Evolutionary conservation across 1,284 basidiomycete species (phyloP), one percentile per base, ranked within the genome.

Genomic region (Peniophora sp.): DNA sequence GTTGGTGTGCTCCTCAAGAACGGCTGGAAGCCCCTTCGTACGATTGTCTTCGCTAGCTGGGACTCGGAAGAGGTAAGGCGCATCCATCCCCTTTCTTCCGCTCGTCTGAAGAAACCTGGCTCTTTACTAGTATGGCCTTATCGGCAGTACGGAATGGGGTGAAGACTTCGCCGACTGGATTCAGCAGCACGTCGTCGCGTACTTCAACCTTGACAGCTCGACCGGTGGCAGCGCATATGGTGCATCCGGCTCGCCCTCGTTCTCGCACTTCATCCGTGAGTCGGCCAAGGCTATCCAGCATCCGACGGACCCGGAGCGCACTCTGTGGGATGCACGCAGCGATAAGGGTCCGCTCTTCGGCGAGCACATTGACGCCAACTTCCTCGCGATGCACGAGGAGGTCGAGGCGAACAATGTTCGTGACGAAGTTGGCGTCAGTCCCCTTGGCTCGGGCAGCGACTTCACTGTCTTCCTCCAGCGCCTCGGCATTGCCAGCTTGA

Each of bases 11-110:
- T 97, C 1, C 63, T 89, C 20, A 71, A 70, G 56, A 72, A 70
- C 14, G 94, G 92, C 23, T 98, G 95, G 95, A 89, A 83, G 60
- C 95, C 95, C 3, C 69, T 94, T 38, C 74, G 94, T 52, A 95
- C 90, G 16, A 82, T 96, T 59, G 68, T 96, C n/a, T 75, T 97
- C 49, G 92, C 89, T 3, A 89, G 83, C 56, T 97, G 92, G 93
- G 92, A 96, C 65, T 95, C 83, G 0, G 94, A 97, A 69, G 95
- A 94, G n/a, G n/a, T n/a, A n/a, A 75, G 82, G 85, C 45, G 43
- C 63, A 56, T 2, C 34, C 19, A 12, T 34, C 16, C n/a, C n/a
- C n/a, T n/a, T n/a, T n/a, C n/a, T n/a, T n/a, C n/a, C n/a, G n/a
- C n/a, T n/a, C n/a, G n/a, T 23, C 2, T 11, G 17, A 9, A 6